Percentiles rank a stretch among this genome's conserved stretches.
Evolutionary conservation across 106 monocot genomes (phyloP).

Genomic region (Dioscorea dumetorum): DNA sequence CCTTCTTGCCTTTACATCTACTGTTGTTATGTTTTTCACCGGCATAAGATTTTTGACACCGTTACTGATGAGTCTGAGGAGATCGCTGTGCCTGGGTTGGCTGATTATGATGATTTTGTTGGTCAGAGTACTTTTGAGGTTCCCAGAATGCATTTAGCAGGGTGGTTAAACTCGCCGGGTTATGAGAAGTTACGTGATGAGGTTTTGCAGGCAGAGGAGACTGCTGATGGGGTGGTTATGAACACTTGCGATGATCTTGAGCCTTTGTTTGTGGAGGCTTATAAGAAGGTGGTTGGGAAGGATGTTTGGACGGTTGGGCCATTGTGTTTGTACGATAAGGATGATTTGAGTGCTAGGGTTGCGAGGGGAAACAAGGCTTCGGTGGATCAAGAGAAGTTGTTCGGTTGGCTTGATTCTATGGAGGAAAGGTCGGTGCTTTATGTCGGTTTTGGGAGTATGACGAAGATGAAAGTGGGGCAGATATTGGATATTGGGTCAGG

Average conservation of each 20-base stretch:
- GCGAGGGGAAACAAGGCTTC: slow-evolving; percentile 32
- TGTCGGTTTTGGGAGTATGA: slow-evolving; percentile 42
- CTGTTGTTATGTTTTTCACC: slow-evolving; percentile 1
- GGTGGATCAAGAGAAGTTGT: slow-evolving; percentile 7
- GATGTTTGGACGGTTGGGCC: slow-evolving; percentile 55
- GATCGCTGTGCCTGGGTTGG: slow-evolving; percentile 34
- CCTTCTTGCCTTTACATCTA: slow-evolving; percentile 26
- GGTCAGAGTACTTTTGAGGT: slow-evolving; percentile 12
- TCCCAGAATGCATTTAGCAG: slow-evolving; percentile 13
- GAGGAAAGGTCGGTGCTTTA: slow-evolving; percentile 35
- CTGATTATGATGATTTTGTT: neutral
- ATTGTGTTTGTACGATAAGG: slow-evolving; percentile 23
- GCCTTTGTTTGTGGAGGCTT: slow-evolving; percentile 17
- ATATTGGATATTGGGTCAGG: slow-evolving; percentile 46
- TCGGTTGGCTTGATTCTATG: slow-evolving; percentile 37
- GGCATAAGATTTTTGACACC: slow-evolving; percentile 9
- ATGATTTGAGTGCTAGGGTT: slow-evolving; percentile 1
- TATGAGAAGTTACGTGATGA: slow-evolving; percentile 3
- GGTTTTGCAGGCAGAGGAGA: slow-evolving; percentile 3
- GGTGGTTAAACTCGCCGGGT: neutral
- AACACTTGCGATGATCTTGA: slow-evolving; percentile 66
- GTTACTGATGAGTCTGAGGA: slow-evolving; percentile 13
- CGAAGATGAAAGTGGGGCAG: slow-evolving; percentile 10
- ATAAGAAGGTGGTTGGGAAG: slow-evolving; percentile 27
- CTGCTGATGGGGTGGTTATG: slow-evolving; percentile 38